phyloP scores from a whole-genome alignment of 2,329 filamentous ascomycete species.

The Epichloe sylvatica region DNA sequence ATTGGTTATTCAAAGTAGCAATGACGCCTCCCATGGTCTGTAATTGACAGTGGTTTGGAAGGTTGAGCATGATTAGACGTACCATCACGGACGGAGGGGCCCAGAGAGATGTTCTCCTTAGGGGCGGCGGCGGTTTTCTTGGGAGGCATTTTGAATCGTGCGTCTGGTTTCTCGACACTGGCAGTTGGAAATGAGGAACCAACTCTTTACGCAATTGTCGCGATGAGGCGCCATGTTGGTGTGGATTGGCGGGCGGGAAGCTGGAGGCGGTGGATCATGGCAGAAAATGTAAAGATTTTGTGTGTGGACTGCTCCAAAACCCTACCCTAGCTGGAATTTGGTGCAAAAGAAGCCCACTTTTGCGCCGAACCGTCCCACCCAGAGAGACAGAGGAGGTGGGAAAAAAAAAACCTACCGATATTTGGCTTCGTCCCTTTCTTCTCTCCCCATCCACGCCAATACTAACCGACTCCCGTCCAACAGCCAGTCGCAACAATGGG shows the following conservation, averaged over 20 bases:
- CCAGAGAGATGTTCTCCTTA: conserved; percentile 98
- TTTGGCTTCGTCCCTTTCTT: background rate
- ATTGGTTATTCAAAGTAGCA: background rate
- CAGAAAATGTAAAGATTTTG: conserved; percentile 18
- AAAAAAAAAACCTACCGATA: background rate
- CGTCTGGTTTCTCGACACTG: conserved; percentile 21
- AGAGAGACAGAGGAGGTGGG: conserved; percentile 1
- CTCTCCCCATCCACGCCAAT: conserved; percentile 18
- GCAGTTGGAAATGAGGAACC: conserved; percentile 20
- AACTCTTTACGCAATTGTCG: conserved; percentile 12
- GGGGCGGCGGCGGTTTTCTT: conserved; percentile 74
- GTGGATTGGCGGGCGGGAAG: conserved; percentile 11
- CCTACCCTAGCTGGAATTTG: conserved; percentile 18
- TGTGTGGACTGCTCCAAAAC: conserved; percentile 17
- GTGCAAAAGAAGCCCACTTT: background rate
- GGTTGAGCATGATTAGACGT: conserved; percentile 13
- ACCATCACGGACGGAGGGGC: conserved; percentile 94
- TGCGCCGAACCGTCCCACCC: background rate
- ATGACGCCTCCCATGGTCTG: background rate
- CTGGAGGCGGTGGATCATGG: conserved; percentile 23
- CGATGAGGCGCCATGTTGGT: conserved; percentile 14
- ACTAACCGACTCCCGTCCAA: conserved; percentile 26
- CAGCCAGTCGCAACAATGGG: conserved; percentile 28
- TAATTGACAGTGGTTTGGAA: background rate
- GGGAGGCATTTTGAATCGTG: conserved; percentile 65